Evolutionary conservation across 108 stramenopile genomes (phyloP).

Genomic region (Skeletonema menzelii): DNA sequence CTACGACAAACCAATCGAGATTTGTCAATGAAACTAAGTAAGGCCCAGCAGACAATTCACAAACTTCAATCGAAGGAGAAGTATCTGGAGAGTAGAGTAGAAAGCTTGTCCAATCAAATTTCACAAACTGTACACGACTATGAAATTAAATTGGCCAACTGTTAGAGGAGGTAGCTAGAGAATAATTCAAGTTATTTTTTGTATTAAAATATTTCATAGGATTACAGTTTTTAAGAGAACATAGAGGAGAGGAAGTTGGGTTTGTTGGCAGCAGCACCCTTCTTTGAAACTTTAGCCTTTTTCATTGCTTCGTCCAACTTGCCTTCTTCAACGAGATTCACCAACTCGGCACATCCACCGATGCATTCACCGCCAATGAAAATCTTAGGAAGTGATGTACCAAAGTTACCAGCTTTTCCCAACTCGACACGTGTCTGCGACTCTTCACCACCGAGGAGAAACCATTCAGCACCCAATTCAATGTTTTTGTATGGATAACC

Average conservation of each 20-base stretch:
- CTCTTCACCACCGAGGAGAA: slow-evolving; percentile 57
- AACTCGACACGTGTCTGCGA: slow-evolving; percentile 60
- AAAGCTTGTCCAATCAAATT: slow-evolving; percentile 40
- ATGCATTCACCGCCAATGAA: slow-evolving; percentile 72
- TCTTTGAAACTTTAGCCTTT: slow-evolving; percentile 19
- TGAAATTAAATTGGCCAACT: slow-evolving; percentile 21
- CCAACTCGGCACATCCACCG: slow-evolving; percentile 67
- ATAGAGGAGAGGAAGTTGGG: not conserved
- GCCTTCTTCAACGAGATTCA: slow-evolving; percentile 44
- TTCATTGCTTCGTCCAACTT: slow-evolving; percentile 48
- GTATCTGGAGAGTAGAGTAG: slow-evolving; percentile 39
- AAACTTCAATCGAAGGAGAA: slow-evolving; percentile 43
- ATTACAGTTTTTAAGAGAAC: not conserved
- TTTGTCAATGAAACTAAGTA: slow-evolving; percentile 28
- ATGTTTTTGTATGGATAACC: slow-evolving; percentile 56
- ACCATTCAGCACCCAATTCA: slow-evolving; percentile 76
- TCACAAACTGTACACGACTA: slow-evolving; percentile 39
- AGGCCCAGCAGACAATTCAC: slow-evolving; percentile 41
- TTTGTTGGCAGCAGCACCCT: slow-evolving; percentile 7
- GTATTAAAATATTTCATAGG: not conserved
- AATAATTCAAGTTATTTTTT: not conserved
- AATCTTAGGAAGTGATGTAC: slow-evolving; percentile 66
- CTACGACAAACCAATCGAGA: slow-evolving; percentile 23
- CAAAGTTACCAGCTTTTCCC: slow-evolving; percentile 45
- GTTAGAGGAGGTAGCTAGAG: not conserved